Percentiles rank a stretch among this genome's conserved stretches.
Conservation (phyloP, 1,284 basidiomycete species). For the Rhizoctonia solani region DNA sequence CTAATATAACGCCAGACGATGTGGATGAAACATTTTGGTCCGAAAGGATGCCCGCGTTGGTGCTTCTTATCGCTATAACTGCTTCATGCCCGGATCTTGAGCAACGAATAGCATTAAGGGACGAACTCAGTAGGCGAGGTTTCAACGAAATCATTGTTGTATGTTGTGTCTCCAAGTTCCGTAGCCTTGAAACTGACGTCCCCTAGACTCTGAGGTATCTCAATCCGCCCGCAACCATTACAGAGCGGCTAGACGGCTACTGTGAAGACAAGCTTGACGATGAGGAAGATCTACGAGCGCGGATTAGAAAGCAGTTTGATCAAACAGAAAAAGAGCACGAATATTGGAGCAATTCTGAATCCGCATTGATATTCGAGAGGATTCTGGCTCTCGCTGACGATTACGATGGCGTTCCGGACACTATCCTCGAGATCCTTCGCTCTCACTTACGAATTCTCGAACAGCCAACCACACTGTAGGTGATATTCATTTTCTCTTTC, state of each 20-base stretch:
- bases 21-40: constrained; percentile 77
- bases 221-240: constrained; percentile 71
- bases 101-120: constrained; percentile 74
- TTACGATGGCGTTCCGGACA: constrained; percentile 60
- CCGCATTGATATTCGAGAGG: constrained; percentile 44
- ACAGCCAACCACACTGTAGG: constrained; percentile 64
- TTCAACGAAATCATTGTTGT: constrained; percentile 83
- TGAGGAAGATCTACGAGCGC: constrained; percentile 78
- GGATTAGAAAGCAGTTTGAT: constrained; percentile 21
- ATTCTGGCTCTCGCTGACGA: constrained; percentile 60
- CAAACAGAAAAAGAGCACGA: constrained; percentile 5
- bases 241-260: constrained; percentile 79
- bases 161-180: constrained; percentile 45
- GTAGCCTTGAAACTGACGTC: constrained; percentile 4
- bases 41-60: constrained; percentile 74
- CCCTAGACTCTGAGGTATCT: constrained; percentile 71
- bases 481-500: constrained; percentile 36
- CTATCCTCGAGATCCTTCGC: constrained; percentile 53
- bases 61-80: constrained; percentile 78
- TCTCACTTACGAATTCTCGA: constrained; percentile 52
- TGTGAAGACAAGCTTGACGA: constrained; percentile 88
- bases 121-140: constrained; percentile 79
- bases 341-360: constrained; percentile 20
- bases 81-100: constrained; percentile 78
- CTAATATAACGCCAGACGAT: constrained; percentile 47